phyloP scores from a whole-genome alignment of 179 eudicot genomes.

The Beta macrorhiza region DNA sequence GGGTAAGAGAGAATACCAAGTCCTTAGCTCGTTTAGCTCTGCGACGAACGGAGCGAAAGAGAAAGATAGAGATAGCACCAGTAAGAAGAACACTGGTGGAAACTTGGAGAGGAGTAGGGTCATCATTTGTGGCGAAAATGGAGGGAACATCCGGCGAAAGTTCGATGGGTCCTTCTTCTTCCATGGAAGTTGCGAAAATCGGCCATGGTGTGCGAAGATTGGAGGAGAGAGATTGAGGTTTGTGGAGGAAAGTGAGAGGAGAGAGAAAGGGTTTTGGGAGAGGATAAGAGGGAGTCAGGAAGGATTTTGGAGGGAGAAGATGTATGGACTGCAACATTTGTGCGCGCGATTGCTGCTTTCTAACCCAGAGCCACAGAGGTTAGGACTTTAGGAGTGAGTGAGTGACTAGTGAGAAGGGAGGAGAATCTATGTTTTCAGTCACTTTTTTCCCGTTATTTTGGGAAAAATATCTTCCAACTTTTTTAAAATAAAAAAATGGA shows the following conservation, averaged over 20 bases:
- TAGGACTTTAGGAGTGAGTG: neutral
- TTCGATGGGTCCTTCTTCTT: slow-evolving; percentile 76
- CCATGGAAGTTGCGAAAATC: slow-evolving; percentile 32
- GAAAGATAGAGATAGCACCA: slow-evolving; percentile 81
- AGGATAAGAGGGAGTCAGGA: slow-evolving; percentile 24
- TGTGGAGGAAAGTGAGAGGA: slow-evolving; percentile 31
- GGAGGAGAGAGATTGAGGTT: slow-evolving; percentile 32
- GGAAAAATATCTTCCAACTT: too few species aligned
- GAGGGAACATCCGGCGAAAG: slow-evolving; percentile 57
- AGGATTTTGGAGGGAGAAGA: slow-evolving; percentile 31
- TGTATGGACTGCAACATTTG: slow-evolving; percentile 44
- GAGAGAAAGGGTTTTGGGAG: slow-evolving; percentile 19
- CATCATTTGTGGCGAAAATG: slow-evolving; percentile 63
- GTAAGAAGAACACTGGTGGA: slow-evolving; percentile 87
- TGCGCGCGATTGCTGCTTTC: neutral
- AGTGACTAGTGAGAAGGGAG: neutral
- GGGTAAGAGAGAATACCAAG: slow-evolving; percentile 36
- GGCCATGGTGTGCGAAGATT: slow-evolving; percentile 39
- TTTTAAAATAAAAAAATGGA: too few species aligned
- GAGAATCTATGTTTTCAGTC: neutral
- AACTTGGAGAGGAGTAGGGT: slow-evolving; percentile 71
- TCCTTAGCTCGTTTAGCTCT: slow-evolving; percentile 80
- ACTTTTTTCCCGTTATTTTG: too few species aligned
- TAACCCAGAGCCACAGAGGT: neutral
- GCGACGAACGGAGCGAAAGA: slow-evolving; percentile 85